These are phyloP conservation scores for Blakeslea trispora DNA, from an alignment of 371 early-diverging fungal genomes.

Conservation along the genomic window DNA sequence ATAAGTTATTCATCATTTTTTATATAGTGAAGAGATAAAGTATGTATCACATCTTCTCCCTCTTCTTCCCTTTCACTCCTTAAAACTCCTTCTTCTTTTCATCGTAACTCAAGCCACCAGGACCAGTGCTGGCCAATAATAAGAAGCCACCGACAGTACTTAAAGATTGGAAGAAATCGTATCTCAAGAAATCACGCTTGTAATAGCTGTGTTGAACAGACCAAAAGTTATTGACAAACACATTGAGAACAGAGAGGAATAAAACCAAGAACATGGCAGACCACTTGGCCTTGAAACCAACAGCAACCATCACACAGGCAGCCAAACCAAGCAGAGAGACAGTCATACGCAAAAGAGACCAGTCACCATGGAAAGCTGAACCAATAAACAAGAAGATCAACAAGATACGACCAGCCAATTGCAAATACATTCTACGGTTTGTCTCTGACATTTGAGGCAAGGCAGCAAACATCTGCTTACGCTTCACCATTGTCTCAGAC, in stretches of 20 bases:
- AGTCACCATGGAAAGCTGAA: constrained; percentile 85
- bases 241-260: constrained; percentile 85
- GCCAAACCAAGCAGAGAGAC: constrained; percentile 78
- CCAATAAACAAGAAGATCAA: constrained; percentile 90
- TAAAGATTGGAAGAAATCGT: constrained; percentile 97
- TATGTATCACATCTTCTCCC: no score
- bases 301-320: constrained; percentile 92
- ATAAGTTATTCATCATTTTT: no score
- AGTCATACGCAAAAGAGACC: constrained; percentile 68
- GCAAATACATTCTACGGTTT: constrained; percentile 82
- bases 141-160: constrained; percentile 95
- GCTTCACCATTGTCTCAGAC: constrained; percentile 70
- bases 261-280: constrained; percentile 91
- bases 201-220: constrained; percentile 76
- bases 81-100: constrained; percentile 96
- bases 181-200: constrained; percentile 92
- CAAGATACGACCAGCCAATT: constrained; percentile 89
- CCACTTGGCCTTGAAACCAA: constrained; percentile 96
- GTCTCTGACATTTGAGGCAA: constrained; percentile 82
- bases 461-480: constrained; percentile 82
- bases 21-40: no score
- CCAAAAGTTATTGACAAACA: constrained; percentile 97
- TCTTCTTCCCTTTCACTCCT: no score
- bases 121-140: constrained; percentile 88
- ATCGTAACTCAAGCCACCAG: constrained; percentile 91